Percentiles rank a stretch among this genome's conserved stretches.
Conservation (phyloP, 2,329 filamentous ascomycete species). For the Westerdykella sp. region DNA sequence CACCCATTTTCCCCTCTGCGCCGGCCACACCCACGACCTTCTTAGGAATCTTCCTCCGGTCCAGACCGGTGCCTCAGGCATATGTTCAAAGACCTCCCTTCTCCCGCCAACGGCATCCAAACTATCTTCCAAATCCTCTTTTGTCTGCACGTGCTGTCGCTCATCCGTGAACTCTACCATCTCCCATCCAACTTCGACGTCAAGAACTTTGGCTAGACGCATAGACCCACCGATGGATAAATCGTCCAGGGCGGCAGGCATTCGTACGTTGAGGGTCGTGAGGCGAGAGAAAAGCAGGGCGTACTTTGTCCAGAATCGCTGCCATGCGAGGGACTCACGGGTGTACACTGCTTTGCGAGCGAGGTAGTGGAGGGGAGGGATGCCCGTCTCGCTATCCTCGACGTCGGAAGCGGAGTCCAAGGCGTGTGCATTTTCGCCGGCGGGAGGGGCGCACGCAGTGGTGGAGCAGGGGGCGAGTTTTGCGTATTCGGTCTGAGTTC, state of each 20-base stretch:
- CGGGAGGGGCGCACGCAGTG: slow-evolving; percentile 3
- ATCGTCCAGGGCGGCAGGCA: slow-evolving; percentile 17
- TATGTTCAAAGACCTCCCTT: neutral
- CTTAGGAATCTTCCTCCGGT: neutral
- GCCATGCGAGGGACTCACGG: slow-evolving; percentile 22
- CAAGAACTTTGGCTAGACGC: slow-evolving; percentile 13
- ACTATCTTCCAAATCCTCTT: slow-evolving; percentile 5
- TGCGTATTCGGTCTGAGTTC: neutral
- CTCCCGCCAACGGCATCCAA: neutral
- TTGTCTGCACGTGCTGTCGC: slow-evolving; percentile 13
- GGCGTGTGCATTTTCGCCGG: slow-evolving; percentile 12
- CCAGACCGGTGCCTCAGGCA: neutral
- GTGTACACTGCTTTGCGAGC: slow-evolving; percentile 12
- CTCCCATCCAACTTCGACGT: slow-evolving; percentile 11
- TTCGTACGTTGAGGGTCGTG: slow-evolving; percentile 15
- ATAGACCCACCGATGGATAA: slow-evolving; percentile 8
- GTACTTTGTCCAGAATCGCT: slow-evolving; percentile 20
- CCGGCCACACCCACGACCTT: neutral
- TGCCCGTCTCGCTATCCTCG: neutral
- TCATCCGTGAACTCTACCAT: slow-evolving; percentile 15
- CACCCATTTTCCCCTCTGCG: neutral
- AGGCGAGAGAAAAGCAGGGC: slow-evolving; percentile 11
- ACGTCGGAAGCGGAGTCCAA: slow-evolving; percentile 7
- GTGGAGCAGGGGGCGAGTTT: neutral
- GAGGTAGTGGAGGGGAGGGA: slow-evolving; percentile 7